Evolutionary conservation across 1,284 basidiomycete genomes (phyloP).

Genomic region (Porodaedalea pini): DNA sequence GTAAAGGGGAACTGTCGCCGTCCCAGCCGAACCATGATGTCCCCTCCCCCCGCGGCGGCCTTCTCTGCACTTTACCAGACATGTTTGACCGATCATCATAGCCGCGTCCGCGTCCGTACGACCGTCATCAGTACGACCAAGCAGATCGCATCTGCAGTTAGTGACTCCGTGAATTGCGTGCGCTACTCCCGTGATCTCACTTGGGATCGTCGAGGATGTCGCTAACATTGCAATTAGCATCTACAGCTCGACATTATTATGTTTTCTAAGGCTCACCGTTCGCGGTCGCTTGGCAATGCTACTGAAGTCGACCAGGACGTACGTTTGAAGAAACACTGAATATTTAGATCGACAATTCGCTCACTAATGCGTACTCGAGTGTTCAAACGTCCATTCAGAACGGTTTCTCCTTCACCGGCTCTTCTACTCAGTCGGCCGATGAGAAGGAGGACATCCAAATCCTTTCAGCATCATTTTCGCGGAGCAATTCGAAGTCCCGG

Average conservation of each 20-base stretch:
- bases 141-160: conserved; percentile 73
- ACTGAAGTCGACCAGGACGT: conserved; percentile 82
- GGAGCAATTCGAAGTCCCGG: conserved; percentile 71
- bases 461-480: conserved; percentile 62
- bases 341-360: conserved; percentile 63
- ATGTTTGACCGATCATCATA: too few relatives aligned
- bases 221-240: conserved; percentile 90
- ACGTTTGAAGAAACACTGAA: conserved; percentile 33
- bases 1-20: too few relatives aligned
- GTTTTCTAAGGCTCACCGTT: conserved; percentile 88
- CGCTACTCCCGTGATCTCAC: conserved; percentile 62
- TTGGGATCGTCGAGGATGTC: conserved; percentile 81
- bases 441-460: conserved; percentile 71
- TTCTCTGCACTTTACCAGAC: too few relatives aligned
- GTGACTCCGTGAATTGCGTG: conserved; percentile 75
- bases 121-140: conserved; percentile 80
- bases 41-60: too few relatives aligned
- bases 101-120: too few relatives aligned
- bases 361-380: conserved; percentile 56
- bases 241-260: conserved; percentile 89
- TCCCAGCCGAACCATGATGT: too few relatives aligned
- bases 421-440: conserved; percentile 57
- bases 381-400: conserved; percentile 70
- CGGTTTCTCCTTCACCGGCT: conserved; percentile 68
- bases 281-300: conserved; percentile 77